Base-by-base conservation (phyloP, 2,329 filamentous ascomycete species). In the Acrocalymma vagum region DNA sequence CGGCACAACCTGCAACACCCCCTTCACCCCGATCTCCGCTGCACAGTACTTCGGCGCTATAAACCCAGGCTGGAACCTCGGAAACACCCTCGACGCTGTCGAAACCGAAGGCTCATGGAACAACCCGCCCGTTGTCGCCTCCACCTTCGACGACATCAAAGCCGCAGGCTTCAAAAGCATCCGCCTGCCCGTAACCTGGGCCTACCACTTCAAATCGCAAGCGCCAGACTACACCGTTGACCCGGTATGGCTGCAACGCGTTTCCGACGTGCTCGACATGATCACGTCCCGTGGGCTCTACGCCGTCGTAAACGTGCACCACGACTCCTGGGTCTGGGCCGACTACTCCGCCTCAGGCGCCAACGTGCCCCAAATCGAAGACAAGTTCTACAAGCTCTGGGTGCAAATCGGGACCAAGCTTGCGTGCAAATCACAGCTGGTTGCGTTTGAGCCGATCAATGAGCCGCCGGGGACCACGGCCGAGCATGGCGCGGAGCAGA, bases 371-470 rank as follows among this genome's bases (percentile, higher is more conserved):
- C 63, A 69, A 51, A 81, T 85, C 9, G 77, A 83, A 51, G 78
- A 82, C 48, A 77, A 78, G 46, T 80, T 84, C 45, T 75, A 77
- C 17, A 67, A 71, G 8, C 70, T 82, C 3, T 85, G 81, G 82
- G 69, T 75, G 15, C 82, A 85, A 53, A 82, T 84, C 47, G 80
- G 74, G 9, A 71, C 68, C 4, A 76, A 76, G 43, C 65, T 84
- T 16, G 78, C 72, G 2, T 82, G 79, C 65, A 81, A 81, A 56
- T 75, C 78, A 1, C 75, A 73, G 18, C 63, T 70, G 11, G 73
- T 84, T 3, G 77, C 80, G 1, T 79, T 84, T 38, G 82, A 85
- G 55, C 71, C 81, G 1, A 79, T 85, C 54, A 84, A 84, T 45
- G 81, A 85, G 53, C 78, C 80, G 0, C 75, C 79, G 0, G 80